Percentiles rank a stretch among this genome's conserved stretches.
These are phyloP conservation scores for Coniochaeta sp. DNA, from an alignment of 2,329 filamentous ascomycete species.

Conservation along the genomic window DNA sequence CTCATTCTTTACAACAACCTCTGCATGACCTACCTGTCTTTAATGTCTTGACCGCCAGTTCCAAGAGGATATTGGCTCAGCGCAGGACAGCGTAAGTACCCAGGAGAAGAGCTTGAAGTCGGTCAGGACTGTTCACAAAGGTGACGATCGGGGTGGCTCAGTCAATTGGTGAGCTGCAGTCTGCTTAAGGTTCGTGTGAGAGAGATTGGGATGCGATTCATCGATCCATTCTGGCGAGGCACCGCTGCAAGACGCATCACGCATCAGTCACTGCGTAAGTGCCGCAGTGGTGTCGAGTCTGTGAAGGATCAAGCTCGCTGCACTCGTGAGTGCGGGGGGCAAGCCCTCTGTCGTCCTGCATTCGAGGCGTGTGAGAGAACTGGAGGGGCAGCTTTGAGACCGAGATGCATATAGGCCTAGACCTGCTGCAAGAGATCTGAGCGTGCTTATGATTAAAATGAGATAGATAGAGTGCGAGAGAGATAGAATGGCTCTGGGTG, in stretches of 20 bases:
- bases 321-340: not conserved
- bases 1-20: too few relatives aligned
- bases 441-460: too few relatives aligned
- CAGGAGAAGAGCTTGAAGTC: too few relatives aligned
- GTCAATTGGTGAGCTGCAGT: slow-evolving; percentile 7
- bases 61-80: not conserved
- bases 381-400: not conserved
- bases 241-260: not conserved
- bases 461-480: too few relatives aligned
- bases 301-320: not conserved
- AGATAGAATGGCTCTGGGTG: not conserved
- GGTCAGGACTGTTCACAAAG: not conserved
- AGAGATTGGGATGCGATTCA: too few relatives aligned
- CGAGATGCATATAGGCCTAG: not conserved
- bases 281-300: not conserved
- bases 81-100: not conserved
- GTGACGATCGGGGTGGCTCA: too few relatives aligned
- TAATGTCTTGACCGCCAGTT: not conserved
- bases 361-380: not conserved
- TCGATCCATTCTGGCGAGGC: not conserved
- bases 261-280: not conserved
- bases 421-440: too few relatives aligned
- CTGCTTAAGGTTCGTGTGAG: slow-evolving; percentile 10
- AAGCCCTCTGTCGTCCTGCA: too few relatives aligned
- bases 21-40: too few relatives aligned